Conservation (phyloP, 202 grass and related monocot genomes). For the Saccharum hybrid region DNA sequence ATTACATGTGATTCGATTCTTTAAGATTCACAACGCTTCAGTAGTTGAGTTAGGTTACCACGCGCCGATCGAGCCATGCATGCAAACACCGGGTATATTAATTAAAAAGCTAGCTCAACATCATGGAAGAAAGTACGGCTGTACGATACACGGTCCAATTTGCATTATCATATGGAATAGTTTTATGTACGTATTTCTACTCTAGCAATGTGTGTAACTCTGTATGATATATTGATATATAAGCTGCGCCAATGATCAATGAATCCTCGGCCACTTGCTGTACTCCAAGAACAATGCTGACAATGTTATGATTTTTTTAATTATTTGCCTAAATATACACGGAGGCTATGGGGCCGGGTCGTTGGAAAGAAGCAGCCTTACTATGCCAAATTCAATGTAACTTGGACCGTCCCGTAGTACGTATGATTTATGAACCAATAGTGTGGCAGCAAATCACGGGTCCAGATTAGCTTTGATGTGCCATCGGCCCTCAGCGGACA, state of each 20-base stretch:
- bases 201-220: background rate
- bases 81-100: background rate
- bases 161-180: background rate
- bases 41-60: constrained; percentile 13
- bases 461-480: background rate
- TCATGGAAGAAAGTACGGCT: background rate
- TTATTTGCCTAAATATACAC: background rate
- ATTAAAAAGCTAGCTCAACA: background rate
- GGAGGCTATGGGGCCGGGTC: too few species aligned
- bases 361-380: too few species aligned
- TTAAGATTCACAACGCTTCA: background rate
- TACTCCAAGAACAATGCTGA: background rate
- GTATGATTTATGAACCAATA: too few species aligned
- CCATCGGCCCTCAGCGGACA: too few species aligned
- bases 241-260: background rate
- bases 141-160: background rate
- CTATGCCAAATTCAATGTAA: background rate
- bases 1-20: constrained; percentile 13
- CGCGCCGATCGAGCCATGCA: background rate
- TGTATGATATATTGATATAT: background rate
- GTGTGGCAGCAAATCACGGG: background rate
- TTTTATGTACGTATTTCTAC: background rate
- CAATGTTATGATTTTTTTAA: background rate
- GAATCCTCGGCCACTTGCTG: background rate
- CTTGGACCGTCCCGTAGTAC: too few species aligned